These are phyloP conservation scores for Colletotrichum camelliae DNA, from an alignment of 2,329 filamentous ascomycete species.

Conservation along the genomic window DNA sequence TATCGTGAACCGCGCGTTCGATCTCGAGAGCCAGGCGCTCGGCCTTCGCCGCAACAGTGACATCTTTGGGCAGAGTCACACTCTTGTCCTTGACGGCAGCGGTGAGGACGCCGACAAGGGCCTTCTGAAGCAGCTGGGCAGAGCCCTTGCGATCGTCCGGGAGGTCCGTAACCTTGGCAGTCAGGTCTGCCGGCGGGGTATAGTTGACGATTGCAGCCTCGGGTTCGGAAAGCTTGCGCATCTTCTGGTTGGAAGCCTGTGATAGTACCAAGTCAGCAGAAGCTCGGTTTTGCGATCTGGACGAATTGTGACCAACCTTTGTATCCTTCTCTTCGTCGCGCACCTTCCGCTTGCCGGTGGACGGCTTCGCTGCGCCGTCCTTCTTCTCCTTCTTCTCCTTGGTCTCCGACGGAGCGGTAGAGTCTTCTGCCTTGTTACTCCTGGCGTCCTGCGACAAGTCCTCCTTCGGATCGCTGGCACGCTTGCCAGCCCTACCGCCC, in stretches of 20 bases:
- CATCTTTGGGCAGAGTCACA: constrained; percentile 67
- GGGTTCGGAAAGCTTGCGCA: constrained; percentile 61
- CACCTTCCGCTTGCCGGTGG: constrained; percentile 61
- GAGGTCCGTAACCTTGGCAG: constrained; percentile 58
- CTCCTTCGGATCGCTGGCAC: constrained; percentile 67
- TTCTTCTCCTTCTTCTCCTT: constrained; percentile 55
- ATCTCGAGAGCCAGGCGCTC: constrained; percentile 79
- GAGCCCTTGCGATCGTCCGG: constrained; percentile 69
- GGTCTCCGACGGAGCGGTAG: constrained; percentile 42
- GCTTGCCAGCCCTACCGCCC: constrained; percentile 68
- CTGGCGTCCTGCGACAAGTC: constrained; percentile 25
- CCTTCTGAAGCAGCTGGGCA: constrained; percentile 74
- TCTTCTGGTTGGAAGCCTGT: constrained; percentile 49
- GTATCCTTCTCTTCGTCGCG: constrained; percentile 58
- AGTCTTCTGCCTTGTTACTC: constrained; percentile 38
- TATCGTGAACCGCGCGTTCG: constrained; percentile 72
- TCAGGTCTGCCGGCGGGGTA: constrained; percentile 56
- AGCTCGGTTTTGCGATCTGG: no score
- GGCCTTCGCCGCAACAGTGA: constrained; percentile 68
- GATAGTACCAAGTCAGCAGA: background rate
- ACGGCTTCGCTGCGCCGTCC: constrained; percentile 44
- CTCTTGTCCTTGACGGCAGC: constrained; percentile 69
- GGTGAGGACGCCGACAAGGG: constrained; percentile 70
- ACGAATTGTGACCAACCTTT: constrained; percentile 46
- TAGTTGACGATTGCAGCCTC: constrained; percentile 48